Conservation (phyloP, 257 asterid species). For the Lithospermum erythrorhizon region DNA sequence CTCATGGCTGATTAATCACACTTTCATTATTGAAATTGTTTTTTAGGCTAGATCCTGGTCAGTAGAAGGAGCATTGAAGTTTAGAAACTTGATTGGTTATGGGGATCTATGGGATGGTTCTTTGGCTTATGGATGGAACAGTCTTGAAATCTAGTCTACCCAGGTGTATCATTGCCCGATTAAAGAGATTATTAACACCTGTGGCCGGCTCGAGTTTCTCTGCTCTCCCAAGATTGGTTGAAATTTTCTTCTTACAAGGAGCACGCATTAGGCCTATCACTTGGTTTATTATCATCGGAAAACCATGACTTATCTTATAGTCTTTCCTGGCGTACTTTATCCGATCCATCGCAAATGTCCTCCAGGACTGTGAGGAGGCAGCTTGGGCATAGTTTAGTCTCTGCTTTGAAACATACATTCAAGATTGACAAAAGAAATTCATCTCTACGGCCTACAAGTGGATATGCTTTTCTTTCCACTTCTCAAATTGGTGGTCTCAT, state of each 20-base stretch:
- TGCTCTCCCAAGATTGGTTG: constrained; percentile 92
- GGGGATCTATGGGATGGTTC: constrained; percentile 96
- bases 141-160: constrained; percentile 57
- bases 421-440: constrained; percentile 75
- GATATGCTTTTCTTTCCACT: constrained; percentile 75
- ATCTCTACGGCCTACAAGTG: constrained; percentile 72
- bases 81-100: constrained; percentile 79
- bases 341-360: constrained; percentile 89
- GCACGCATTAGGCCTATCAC: constrained; percentile 64
- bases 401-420: constrained; percentile 63
- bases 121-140: constrained; percentile 76
- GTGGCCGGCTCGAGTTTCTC: constrained; percentile 58
- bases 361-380: constrained; percentile 87
- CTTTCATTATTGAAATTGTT: constrained; percentile 19
- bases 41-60: constrained; percentile 83
- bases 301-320: constrained; percentile 72
- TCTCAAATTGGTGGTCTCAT: constrained; percentile 75
- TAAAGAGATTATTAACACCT: constrained; percentile 50
- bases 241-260: constrained; percentile 85
- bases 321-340: constrained; percentile 73
- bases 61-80: constrained; percentile 54
- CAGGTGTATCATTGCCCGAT: constrained; percentile 77
- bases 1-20: not conserved
- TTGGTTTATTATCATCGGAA: constrained; percentile 51
- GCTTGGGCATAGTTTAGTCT: constrained; percentile 78